phyloP scores from a whole-genome alignment of 208 protist genomes.

The Blastocrithidia nonstop region DNA sequence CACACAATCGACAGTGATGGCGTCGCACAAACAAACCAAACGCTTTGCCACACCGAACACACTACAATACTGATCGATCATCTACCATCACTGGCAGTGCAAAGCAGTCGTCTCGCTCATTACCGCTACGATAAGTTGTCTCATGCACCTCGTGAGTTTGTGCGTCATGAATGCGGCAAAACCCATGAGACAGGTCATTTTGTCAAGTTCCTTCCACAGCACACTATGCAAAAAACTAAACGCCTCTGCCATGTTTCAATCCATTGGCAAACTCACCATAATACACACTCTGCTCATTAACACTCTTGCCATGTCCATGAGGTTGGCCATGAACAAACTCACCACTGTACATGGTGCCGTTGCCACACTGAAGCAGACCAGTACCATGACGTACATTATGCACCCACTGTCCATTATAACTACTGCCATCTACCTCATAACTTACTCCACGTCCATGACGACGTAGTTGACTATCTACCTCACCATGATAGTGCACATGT shows the following conservation, averaged over 20 bases:
- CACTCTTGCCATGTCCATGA: constrained; percentile 49
- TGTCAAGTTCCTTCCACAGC: constrained; percentile 45
- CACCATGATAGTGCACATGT: constrained; percentile 44
- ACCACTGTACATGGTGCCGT: constrained; percentile 53
- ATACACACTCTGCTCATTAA: constrained; percentile 33
- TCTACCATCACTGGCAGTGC: constrained; percentile 37
- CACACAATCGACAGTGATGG: constrained; percentile 89
- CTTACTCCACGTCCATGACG: constrained; percentile 42
- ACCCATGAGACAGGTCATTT: constrained; percentile 22
- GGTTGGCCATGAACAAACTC: constrained; percentile 36
- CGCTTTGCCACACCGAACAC: constrained; percentile 45
- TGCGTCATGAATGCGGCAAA: constrained; percentile 35
- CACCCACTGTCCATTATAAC: constrained; percentile 81
- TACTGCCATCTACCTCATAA: constrained; percentile 13
- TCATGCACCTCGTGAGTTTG: constrained; percentile 39
- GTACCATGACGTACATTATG: constrained; percentile 55
- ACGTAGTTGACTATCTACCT: constrained; percentile 31
- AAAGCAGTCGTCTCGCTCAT: constrained; percentile 81
- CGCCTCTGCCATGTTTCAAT: constrained; percentile 45
- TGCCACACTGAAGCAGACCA: constrained; percentile 29
- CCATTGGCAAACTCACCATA: constrained; percentile 49
- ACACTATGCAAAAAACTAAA: constrained; percentile 17
- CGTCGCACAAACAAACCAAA: constrained; percentile 79
- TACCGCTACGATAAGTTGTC: constrained; percentile 52
- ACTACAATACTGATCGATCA: constrained; percentile 37